Evolutionary conservation across 768 basidiomycete genomes (phyloP).

Genomic region (Mycena haematopus): DNA sequence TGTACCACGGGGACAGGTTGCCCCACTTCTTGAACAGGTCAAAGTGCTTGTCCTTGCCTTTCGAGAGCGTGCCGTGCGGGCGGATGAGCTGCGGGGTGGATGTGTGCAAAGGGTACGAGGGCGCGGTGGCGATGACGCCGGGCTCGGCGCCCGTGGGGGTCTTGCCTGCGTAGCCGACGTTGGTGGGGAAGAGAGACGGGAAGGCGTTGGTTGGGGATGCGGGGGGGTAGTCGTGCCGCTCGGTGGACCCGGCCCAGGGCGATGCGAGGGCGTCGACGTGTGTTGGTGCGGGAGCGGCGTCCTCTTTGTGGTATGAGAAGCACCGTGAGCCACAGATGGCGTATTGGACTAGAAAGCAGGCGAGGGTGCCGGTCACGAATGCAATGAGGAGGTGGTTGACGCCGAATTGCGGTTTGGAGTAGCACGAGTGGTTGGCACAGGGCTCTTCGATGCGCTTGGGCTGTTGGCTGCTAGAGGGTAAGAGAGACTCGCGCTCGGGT

Average conservation of each 20-base stretch:
- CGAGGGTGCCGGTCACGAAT: conserved; percentile 59
- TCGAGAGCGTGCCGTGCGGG: conserved; percentile 46
- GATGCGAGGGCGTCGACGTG: conserved; percentile 50
- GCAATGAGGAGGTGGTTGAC: conserved; percentile 50
- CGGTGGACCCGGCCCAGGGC: conserved; percentile 76
- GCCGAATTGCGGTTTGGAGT: conserved; percentile 38
- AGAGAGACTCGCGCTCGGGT: conserved; percentile 45
- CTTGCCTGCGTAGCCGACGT: conserved; percentile 79
- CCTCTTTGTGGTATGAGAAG: conserved; percentile 35
- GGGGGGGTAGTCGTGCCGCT: conserved; percentile 74
- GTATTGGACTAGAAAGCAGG: conserved; percentile 58
- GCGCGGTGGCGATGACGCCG: conserved; percentile 73
- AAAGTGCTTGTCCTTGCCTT: conserved; percentile 51
- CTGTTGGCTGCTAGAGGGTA: conserved; percentile 35
- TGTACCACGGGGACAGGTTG: conserved; percentile 87
- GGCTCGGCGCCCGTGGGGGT: conserved; percentile 85
- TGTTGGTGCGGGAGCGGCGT: neutral
- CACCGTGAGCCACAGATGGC: conserved; percentile 49
- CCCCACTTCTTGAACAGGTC: conserved; percentile 83
- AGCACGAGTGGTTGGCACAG: conserved; percentile 28
- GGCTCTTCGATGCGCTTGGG: neutral
- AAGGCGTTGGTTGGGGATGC: conserved; percentile 72
- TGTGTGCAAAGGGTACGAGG: conserved; percentile 78
- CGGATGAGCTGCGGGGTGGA: conserved; percentile 69
- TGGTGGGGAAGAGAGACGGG: conserved; percentile 76